phyloP scores from a whole-genome alignment of 768 basidiomycete species.

The Boletus reticuloceps region DNA sequence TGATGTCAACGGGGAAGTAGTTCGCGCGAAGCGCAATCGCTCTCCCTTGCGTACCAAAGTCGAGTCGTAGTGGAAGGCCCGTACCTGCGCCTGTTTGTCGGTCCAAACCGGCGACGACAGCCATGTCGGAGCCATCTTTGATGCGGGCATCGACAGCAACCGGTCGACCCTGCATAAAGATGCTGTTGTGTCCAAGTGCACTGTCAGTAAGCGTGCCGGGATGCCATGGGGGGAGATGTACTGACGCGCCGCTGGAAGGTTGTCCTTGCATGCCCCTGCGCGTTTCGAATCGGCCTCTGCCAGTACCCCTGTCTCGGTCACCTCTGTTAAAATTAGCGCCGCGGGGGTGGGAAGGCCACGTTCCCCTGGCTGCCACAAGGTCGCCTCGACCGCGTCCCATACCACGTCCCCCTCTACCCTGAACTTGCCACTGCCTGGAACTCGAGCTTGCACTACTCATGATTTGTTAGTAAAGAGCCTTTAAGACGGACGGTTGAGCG shows the following conservation, averaged over 20 bases:
- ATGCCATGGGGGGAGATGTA: neutral
- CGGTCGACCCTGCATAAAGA: constrained; percentile 35
- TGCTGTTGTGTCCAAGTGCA: neutral
- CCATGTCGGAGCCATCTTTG: constrained; percentile 38
- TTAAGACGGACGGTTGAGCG: too few relatives aligned
- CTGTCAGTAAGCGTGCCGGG: neutral
- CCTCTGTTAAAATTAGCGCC: constrained; percentile 3
- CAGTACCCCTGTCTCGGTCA: neutral
- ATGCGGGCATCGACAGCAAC: constrained; percentile 56
- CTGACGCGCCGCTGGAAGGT: constrained; percentile 19
- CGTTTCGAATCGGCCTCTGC: constrained; percentile 10
- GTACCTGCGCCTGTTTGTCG: constrained; percentile 4
- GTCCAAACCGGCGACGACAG: constrained; percentile 32
- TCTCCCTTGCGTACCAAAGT: constrained; percentile 41
- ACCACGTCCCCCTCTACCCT: constrained; percentile 21
- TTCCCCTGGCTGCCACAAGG: neutral
- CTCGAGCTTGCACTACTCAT: constrained; percentile 3
- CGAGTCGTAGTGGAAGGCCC: constrained; percentile 44
- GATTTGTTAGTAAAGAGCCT: neutral
- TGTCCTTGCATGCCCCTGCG: constrained; percentile 24
- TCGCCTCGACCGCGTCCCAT: constrained; percentile 3
- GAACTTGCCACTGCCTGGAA: constrained; percentile 14
- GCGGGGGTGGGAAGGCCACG: neutral
- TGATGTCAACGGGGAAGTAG: constrained; percentile 44
- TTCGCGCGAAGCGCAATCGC: constrained; percentile 45